A percentile compares a stretch with the other conserved stretches of the same genome.
Conservation (phyloP, 176 grass and related monocot species). For the Aegilops tauschii region DNA sequence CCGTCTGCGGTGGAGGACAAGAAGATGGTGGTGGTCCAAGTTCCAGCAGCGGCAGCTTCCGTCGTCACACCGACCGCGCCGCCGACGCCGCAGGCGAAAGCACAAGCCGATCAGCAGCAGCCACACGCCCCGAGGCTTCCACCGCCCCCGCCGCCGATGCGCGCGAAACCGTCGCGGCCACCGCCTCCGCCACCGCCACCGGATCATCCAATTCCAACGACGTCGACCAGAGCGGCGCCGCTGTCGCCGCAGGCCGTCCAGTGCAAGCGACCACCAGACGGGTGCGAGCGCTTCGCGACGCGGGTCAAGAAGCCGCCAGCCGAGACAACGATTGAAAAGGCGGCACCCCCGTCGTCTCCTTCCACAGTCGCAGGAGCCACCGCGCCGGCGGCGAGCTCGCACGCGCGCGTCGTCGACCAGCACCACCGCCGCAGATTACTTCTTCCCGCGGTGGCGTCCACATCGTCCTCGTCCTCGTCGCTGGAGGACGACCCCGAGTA, state of each 20-base stretch:
- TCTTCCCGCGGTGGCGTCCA: not conserved
- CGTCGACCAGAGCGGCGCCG: not conserved
- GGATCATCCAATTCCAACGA: not conserved
- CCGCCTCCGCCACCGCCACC: conserved; percentile 50
- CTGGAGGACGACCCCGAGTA: conserved; percentile 61
- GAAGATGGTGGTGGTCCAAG: not conserved
- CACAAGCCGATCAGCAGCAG: conserved; percentile 5
- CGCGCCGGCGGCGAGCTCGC: not conserved
- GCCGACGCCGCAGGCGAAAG: not conserved
- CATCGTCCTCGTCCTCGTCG: not conserved
- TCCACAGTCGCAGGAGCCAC: too few species aligned
- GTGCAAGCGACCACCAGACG: conserved; percentile 42
- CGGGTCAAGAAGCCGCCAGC: conserved; percentile 56
- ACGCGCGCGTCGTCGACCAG: not conserved
- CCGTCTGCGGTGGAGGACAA: not conserved
- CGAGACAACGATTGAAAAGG: not conserved
- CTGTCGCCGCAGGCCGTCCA: conserved; percentile 22
- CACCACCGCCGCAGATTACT: not conserved
- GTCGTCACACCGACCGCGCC: not conserved
- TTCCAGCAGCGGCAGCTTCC: not conserved
- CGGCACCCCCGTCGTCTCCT: not conserved
- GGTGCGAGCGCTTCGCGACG: conserved; percentile 72
- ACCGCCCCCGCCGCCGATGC: conserved; percentile 15
- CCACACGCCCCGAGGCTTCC: conserved; percentile 30
- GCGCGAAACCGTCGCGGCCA: conserved; percentile 29